Evolutionary conservation across 2,329 filamentous ascomycete species (phyloP), one percentile per base, ranked within the genome.

Genomic region (Trichoderma endophyticum): DNA sequence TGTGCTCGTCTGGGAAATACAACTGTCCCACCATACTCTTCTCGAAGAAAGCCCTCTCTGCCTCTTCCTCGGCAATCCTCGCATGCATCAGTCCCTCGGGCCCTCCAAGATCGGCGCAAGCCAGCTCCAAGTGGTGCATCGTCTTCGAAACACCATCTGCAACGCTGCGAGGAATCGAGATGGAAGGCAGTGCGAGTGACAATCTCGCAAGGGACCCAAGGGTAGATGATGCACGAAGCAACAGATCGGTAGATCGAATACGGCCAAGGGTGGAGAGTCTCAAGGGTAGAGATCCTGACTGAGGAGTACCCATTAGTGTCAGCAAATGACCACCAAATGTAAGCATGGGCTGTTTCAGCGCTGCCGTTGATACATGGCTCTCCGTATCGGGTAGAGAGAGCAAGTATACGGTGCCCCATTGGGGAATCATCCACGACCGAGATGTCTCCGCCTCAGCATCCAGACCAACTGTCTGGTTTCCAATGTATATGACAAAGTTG

Each of bases 1-100:
- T 99, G 81, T 99, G 96, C 83, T 99, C 96, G 78, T 99, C 96
- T 0, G 96, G 96, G 81, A 99, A 99, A 81, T 98, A 99, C 2
- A 98, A 91, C 83, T 98, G 96, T 0, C 95, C 96, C 14, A 99
- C 96, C 96, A 99, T 99, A 78, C 93, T 97, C 83, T 97, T 97
- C 82, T 99, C 96, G 76, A 99, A 99, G 82, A 99, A 99, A 0
- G 95, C 95, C 73, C 92, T 90, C 80, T 99, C 96, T 0, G 94
- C 95, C 79, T 97, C 94, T 3, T 89, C 88, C 81, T 98, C 95
- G 6, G 96, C 96, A 61, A 94, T 89, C 11, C 93, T 89, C 0
- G 95, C 95, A 79, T 95, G 91, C 74, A 91, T 88, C 51, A 99
- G 84, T 0, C 94, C 95, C 32, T 90, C 87, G 0, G 84, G 83